Evolutionary conservation across 2,329 filamentous ascomycete species (phyloP).

Genomic region (Cryphonectria japonica): DNA sequence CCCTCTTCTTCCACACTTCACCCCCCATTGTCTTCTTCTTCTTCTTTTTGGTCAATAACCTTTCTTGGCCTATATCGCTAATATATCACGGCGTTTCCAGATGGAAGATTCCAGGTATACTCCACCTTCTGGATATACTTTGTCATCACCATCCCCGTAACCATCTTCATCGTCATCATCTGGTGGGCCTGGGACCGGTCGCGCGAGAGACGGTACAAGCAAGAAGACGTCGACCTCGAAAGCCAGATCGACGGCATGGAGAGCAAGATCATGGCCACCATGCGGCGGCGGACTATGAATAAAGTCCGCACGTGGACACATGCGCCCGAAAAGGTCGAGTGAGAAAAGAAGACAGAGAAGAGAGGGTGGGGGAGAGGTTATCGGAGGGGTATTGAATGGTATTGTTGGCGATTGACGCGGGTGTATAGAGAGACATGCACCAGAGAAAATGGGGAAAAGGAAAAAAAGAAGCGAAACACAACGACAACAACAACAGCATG

Average conservation of each 20-base stretch:
- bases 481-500: neutral
- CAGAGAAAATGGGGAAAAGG: neutral
- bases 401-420: too few species aligned
- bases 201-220: constrained; percentile 52
- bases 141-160: constrained; percentile 62
- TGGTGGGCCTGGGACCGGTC: constrained; percentile 59
- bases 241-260: constrained; percentile 61
- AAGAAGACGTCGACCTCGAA: constrained; percentile 57
- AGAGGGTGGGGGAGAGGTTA: neutral
- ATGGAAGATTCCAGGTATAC: constrained; percentile 49
- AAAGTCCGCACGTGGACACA: constrained; percentile 58
- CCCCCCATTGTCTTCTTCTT: neutral
- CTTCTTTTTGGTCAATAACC: neutral
- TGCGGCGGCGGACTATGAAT: constrained; percentile 61
- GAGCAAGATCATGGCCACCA: constrained; percentile 57
- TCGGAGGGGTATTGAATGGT: too few species aligned
- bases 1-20: too few species aligned
- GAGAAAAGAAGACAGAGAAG: neutral
- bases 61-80: neutral
- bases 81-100: constrained; percentile 15
- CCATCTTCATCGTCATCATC: constrained; percentile 55
- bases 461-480: neutral
- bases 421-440: neutral
- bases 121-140: constrained; percentile 66
- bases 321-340: constrained; percentile 28